Evolutionary conservation across 176 grass and related monocot genomes (phyloP).

Genomic region (Aegilops bicornis): DNA sequence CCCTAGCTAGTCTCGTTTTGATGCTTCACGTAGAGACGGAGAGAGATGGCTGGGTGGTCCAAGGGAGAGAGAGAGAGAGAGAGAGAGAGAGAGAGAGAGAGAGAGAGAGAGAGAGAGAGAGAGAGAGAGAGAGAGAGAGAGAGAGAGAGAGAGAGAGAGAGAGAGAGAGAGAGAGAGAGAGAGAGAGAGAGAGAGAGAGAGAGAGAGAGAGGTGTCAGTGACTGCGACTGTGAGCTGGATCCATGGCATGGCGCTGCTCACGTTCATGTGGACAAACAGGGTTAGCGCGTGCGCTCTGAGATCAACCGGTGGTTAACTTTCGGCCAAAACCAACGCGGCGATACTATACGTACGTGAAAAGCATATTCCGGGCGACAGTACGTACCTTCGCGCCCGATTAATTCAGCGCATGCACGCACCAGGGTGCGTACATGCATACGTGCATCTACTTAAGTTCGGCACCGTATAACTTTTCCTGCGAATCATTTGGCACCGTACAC

Average conservation of each 20-base stretch:
- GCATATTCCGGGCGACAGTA: neutral
- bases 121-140: neutral
- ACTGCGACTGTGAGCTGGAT: slow-evolving; percentile 21
- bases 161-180: neutral
- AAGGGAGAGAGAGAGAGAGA: neutral
- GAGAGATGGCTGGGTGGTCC: neutral
- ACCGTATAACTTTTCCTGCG: neutral
- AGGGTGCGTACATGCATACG: neutral
- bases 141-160: neutral
- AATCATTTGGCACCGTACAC: neutral
- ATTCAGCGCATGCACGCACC: neutral
- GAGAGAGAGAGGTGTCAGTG: neutral
- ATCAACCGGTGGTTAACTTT: neutral
- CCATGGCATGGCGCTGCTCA: slow-evolving; percentile 44
- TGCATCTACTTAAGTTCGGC: neutral
- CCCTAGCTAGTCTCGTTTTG: neutral
- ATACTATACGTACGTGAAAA: neutral
- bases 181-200: neutral
- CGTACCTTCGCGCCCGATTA: neutral
- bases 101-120: neutral
- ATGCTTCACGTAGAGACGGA: neutral
- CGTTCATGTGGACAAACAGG: slow-evolving; percentile 40
- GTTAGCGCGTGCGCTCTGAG: slow-evolving; percentile 7
- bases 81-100: no score
- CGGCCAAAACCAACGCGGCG: slow-evolving; percentile 17